These are phyloP conservation scores for Mortierella polycephala DNA, from an alignment of 371 early-diverging fungal species.

Conservation along the genomic window DNA sequence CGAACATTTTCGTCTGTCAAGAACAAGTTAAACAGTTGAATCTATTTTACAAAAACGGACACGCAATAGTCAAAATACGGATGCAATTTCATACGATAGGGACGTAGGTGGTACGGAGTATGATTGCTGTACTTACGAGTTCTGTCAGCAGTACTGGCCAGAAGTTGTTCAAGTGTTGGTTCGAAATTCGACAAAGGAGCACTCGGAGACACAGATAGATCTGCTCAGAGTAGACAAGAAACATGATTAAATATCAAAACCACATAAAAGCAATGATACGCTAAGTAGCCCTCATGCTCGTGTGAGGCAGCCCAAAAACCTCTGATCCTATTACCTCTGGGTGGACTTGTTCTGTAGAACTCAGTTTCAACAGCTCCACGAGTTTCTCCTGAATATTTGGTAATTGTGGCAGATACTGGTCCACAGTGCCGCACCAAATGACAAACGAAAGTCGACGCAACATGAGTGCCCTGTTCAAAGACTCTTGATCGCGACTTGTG, in stretches of 20 bases:
- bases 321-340: constrained; percentile 64
- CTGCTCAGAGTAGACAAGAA: constrained; percentile 15
- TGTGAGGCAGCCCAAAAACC: background rate
- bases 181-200: constrained; percentile 81
- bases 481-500: constrained; percentile 86
- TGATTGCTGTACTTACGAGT: constrained; percentile 61
- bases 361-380: constrained; percentile 85
- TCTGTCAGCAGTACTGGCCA: constrained; percentile 94
- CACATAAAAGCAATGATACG: background rate
- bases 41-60: constrained; percentile 40
- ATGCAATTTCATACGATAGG: too few species aligned
- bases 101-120: too few species aligned
- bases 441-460: constrained; percentile 84
- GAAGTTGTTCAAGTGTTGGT: constrained; percentile 83
- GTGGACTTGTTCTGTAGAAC: constrained; percentile 74
- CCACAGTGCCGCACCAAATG: constrained; percentile 76
- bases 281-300: background rate
- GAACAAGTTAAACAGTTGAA: constrained; percentile 69
- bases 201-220: constrained; percentile 87
- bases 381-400: constrained; percentile 90
- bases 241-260: background rate
- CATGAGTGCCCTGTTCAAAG: constrained; percentile 70
- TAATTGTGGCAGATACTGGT: constrained; percentile 84
- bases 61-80: background rate
- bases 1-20: constrained; percentile 61